A percentile compares a stretch with the other conserved stretches of the same genome.
These are phyloP conservation scores for Didymella exigua DNA, from an alignment of 2,329 filamentous ascomycete species.

Conservation along the genomic window DNA sequence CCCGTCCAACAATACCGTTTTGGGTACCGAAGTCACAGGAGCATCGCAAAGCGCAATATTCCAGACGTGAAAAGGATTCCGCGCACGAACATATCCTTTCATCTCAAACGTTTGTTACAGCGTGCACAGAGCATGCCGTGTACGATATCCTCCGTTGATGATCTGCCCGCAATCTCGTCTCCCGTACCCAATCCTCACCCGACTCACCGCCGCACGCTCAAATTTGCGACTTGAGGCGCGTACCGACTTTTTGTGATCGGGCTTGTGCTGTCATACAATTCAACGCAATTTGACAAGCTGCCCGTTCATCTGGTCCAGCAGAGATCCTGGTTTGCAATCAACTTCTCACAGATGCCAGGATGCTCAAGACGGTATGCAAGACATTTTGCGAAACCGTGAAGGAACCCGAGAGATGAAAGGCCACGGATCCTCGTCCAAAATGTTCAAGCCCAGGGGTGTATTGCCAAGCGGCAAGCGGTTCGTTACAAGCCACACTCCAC, in stretches of 20 bases:
- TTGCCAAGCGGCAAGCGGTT: slow-evolving; percentile 15
- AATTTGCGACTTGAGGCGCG: slow-evolving; percentile 18
- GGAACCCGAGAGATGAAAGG: slow-evolving; percentile 15
- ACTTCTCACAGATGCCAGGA: slow-evolving; percentile 15
- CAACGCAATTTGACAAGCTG: slow-evolving; percentile 4
- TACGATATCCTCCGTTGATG: slow-evolving; percentile 22
- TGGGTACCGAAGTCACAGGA: background rate
- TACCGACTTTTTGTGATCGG: slow-evolving; percentile 9
- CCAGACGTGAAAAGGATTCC: slow-evolving; percentile 19
- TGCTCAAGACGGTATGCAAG: background rate
- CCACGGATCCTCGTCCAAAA: slow-evolving; percentile 13
- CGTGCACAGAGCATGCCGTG: slow-evolving; percentile 29
- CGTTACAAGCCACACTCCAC: slow-evolving; percentile 16
- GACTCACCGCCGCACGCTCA: slow-evolving; percentile 30
- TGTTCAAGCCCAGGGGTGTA: slow-evolving; percentile 11
- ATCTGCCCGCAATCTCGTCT: slow-evolving; percentile 31
- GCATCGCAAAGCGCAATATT: slow-evolving; percentile 1
- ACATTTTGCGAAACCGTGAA: background rate
- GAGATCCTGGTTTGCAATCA: slow-evolving; percentile 16
- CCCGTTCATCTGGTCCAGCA: slow-evolving; percentile 3
- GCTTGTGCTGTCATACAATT: slow-evolving; percentile 19
- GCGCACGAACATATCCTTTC: slow-evolving; percentile 21
- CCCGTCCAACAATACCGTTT: slow-evolving; percentile 23
- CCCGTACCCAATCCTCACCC: slow-evolving; percentile 24
- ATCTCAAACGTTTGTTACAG: slow-evolving; percentile 27